phyloP scores from a whole-genome alignment of 78 protist genomes.

The Dictyostelium firmibasis region DNA sequence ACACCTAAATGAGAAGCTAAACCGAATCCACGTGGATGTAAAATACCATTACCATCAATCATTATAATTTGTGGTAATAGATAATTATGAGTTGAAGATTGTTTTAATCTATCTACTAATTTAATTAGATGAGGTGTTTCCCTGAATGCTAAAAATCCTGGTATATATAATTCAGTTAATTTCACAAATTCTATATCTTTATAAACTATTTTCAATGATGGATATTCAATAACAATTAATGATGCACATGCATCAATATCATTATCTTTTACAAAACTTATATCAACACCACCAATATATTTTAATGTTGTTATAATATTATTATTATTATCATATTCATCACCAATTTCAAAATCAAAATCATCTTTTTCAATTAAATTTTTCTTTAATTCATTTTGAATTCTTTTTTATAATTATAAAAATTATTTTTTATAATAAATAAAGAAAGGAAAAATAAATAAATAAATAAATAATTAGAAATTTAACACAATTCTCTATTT shows the following conservation, averaged over 20 bases:
- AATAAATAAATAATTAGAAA: neutral
- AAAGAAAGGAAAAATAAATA: neutral
- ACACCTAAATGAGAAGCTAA: conserved; percentile 84
- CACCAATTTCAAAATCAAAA: neutral
- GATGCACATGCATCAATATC: conserved; percentile 79
- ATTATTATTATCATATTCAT: neutral
- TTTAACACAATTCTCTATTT: too few relatives aligned
- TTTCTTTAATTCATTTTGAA: conserved; percentile 55
- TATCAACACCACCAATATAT: conserved; percentile 77
- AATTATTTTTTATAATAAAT: too few relatives aligned
- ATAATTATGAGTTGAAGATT: neutral
- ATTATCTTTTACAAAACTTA: conserved; percentile 79
- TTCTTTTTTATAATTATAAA: too few relatives aligned
- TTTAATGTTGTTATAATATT: neutral
- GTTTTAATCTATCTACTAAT: conserved; percentile 18
- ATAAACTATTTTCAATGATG: conserved; percentile 50
- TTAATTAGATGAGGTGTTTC: conserved; percentile 39
- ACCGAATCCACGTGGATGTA: conserved; percentile 81
- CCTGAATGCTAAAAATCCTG: conserved; percentile 84
- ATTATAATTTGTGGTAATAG: conserved; percentile 73
- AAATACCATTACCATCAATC: conserved; percentile 83
- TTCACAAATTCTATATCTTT: conserved; percentile 43
- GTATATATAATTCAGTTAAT: conserved; percentile 58
- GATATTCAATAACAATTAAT: conserved; percentile 51
- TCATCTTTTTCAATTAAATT: conserved; percentile 2